Evolutionary conservation across 768 basidiomycete species (phyloP), one percentile per base, ranked within the genome.

Genomic region (Calocybe indica): DNA sequence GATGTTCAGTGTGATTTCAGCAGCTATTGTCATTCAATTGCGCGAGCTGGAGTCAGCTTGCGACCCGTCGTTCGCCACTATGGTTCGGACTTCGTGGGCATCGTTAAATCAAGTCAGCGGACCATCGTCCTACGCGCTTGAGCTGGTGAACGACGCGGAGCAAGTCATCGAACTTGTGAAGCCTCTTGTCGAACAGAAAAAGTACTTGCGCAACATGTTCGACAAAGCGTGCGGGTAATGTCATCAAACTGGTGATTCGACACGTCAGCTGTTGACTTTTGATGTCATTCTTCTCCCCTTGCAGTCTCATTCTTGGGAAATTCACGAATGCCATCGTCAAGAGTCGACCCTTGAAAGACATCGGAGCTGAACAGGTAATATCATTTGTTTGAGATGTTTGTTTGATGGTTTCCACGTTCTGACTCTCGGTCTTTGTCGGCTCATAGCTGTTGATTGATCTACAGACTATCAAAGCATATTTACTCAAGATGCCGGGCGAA

Each of bases 291-390:
- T 10, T 22, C 22, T 22, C 22, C 22, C n/a, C 5, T 39, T 35
- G n/a, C 53, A 95, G 93, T 42, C 70, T 95, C 34, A 69, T 97
- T 32, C 68, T 97, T 35, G 81, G 83, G 32, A 88, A 88, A 48
- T 97, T 98, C 57, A 96, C 92, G 0, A 87, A 89, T 55, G 78
- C 88, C 0, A 72, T 97, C 32, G 92, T 98, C 13, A 84, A 83
- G 64, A 94, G 92, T 61, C 74, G 93, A 37, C 96, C 96, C 5
- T 67, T 99, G 55, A 82, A 84, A 60, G 92, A 95, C 63, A 88
- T 88, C 32, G 94, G 95, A 5, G 95, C 95, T 4, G 95, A 99
- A 66, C 95, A 98, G 79, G 89, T 88, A 44, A 13, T 41, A 40
- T 31, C 9, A 34, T n/a, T 12, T 31, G 1, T 43, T 11, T 43